These are phyloP conservation scores for Phytophthora hybrid DNA, from an alignment of 352 stramenopile genomes.

Conservation along the genomic window DNA sequence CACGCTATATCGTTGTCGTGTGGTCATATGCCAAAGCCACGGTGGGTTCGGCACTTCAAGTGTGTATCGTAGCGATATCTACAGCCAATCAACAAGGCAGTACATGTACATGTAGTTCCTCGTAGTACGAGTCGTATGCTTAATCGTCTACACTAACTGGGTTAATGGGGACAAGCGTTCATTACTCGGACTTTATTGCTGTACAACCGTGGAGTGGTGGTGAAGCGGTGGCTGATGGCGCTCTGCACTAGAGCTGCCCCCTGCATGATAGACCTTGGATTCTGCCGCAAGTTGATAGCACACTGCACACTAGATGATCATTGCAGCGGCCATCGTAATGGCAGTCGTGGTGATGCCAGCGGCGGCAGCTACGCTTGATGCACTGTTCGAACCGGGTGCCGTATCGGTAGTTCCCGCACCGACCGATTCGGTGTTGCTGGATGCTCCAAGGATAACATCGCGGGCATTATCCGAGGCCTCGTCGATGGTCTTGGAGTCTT, in stretches of 20 bases:
- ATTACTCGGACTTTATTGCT: constrained; percentile 24
- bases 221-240: neutral
- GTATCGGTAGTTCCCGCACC: constrained; percentile 8
- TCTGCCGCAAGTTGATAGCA: no score
- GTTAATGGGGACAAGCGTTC: constrained; percentile 16
- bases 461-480: constrained; percentile 19
- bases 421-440: constrained; percentile 14
- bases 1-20: neutral
- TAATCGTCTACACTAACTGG: neutral
- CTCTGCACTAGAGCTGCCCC: constrained; percentile 19
- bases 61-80: no score
- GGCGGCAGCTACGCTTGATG: constrained; percentile 1
- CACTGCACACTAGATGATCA: constrained; percentile 14
- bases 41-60: no score
- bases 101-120: no score
- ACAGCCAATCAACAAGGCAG: no score
- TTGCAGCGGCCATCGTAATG: constrained; percentile 10
- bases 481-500: constrained; percentile 22
- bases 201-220: neutral
- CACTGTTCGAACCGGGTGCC: constrained; percentile 20
- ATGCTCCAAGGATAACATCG: constrained; percentile 36
- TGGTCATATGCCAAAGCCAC: no score
- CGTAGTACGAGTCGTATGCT: no score
- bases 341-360: constrained; percentile 18
- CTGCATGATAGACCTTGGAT: neutral